Percentiles rank a stretch among this genome's conserved stretches.
phyloP scores from a whole-genome alignment of 192 early-diverging fungal species.

The Coemansia javaensis region DNA sequence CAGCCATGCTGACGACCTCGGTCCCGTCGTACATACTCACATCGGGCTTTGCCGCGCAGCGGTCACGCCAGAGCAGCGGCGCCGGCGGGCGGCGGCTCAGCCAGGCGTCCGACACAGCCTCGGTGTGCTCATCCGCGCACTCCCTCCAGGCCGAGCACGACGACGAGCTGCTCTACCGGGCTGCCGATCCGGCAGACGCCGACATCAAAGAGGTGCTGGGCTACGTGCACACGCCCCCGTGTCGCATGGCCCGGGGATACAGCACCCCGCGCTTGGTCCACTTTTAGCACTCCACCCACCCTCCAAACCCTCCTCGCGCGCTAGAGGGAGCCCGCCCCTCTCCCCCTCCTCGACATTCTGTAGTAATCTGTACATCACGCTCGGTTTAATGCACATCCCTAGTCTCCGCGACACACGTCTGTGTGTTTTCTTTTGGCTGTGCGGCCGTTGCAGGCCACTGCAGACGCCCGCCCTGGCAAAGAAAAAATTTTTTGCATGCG shows the following conservation, averaged over 20 bases:
- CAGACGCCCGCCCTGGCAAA: too few relatives aligned
- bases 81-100: slow-evolving; percentile 19
- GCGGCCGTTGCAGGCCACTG: too few relatives aligned
- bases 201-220: slow-evolving; percentile 48
- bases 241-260: slow-evolving; percentile 18
- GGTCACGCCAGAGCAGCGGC: slow-evolving; percentile 10
- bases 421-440: too few relatives aligned
- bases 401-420: too few relatives aligned
- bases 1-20: slow-evolving; percentile 6
- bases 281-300: too few relatives aligned
- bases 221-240: slow-evolving; percentile 27
- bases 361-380: too few relatives aligned
- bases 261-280: slow-evolving; percentile 42
- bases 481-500: too few relatives aligned
- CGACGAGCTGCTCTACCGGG: slow-evolving; percentile 7
- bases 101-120: slow-evolving; percentile 17
- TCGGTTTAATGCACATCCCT: too few relatives aligned
- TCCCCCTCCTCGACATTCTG: too few relatives aligned
- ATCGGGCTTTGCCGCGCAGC: slow-evolving; percentile 41
- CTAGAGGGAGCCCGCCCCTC: too few relatives aligned
- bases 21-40: slow-evolving; percentile 43
- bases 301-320: too few relatives aligned
- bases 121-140: slow-evolving; percentile 2
- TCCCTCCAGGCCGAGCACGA: slow-evolving; percentile 2
- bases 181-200: slow-evolving; percentile 5